Percentiles rank a stretch among this genome's conserved stretches.
phyloP scores from a whole-genome alignment of 179 eudicot genomes.

The Sideroxylon spinosum region DNA sequence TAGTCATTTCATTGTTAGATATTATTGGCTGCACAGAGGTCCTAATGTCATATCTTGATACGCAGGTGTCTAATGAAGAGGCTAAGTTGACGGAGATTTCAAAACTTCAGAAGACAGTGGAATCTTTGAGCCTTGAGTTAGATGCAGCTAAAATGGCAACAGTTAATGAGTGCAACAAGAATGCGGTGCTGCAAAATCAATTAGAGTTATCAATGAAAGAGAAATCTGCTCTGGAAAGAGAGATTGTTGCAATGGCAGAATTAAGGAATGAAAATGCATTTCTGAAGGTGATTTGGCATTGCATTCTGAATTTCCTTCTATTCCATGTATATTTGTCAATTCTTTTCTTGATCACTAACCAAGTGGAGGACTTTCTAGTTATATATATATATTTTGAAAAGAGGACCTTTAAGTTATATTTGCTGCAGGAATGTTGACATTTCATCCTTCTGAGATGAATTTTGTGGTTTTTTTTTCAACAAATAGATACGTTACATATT shows the following conservation, averaged over 20 bases:
- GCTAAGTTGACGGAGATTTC: conserved; percentile 61
- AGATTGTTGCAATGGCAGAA: conserved; percentile 44
- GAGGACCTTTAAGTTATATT: neutral
- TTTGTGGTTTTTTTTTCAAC: neutral
- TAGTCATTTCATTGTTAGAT: neutral
- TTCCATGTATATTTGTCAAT: neutral
- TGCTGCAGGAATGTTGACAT: neutral
- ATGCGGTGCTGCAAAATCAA: conserved; percentile 52
- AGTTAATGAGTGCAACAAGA: conserved; percentile 56
- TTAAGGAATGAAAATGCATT: conserved; percentile 56
- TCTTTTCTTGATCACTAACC: neutral
- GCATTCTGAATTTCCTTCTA: neutral
- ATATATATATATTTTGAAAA: too few relatives aligned
- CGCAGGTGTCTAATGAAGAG: conserved; percentile 86
- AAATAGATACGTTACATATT: neutral
- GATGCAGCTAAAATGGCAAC: conserved; percentile 78
- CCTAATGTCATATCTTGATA: neutral
- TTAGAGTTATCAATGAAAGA: conserved; percentile 59
- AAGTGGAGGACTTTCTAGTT: conserved; percentile 6
- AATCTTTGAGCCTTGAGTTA: conserved; percentile 56
- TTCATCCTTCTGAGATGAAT: neutral
- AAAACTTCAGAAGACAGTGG: conserved; percentile 62
- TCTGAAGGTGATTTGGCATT: conserved; percentile 46
- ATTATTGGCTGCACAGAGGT: neutral
- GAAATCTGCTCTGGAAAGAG: conserved; percentile 62